A percentile compares a stretch with the other conserved stretches of the same genome.
These are phyloP conservation scores for Colletotrichum brevisporum DNA, from an alignment of 2,329 filamentous ascomycete species.

Conservation along the genomic window DNA sequence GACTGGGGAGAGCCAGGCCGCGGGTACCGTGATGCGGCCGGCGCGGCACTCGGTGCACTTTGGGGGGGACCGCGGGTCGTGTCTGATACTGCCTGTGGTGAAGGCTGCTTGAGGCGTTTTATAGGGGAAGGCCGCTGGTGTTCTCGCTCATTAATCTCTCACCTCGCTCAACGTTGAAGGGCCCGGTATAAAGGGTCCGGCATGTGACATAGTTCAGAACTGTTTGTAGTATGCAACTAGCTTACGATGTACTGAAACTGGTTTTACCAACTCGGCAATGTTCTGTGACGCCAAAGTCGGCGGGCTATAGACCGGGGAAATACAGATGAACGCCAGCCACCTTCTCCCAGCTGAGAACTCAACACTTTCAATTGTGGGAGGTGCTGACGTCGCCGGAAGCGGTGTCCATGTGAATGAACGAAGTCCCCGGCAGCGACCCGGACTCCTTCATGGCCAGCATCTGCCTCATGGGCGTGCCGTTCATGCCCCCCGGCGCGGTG, in stretches of 20 bases:
- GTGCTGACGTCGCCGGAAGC: background rate
- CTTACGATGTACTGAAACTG: too few relatives aligned
- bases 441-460: constrained; percentile 41
- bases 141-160: too few relatives aligned
- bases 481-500: constrained; percentile 46
- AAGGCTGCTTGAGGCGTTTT: background rate
- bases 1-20: constrained; percentile 41
- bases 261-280: too few relatives aligned
- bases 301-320: too few relatives aligned
- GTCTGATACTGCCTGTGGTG: constrained; percentile 7
- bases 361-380: too few relatives aligned
- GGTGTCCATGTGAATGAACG: background rate
- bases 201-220: too few relatives aligned
- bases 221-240: too few relatives aligned
- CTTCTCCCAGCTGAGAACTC: too few relatives aligned
- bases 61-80: constrained; percentile 11
- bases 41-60: constrained; percentile 38
- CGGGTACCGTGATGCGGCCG: constrained; percentile 31
- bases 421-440: background rate
- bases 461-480: constrained; percentile 45
- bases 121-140: background rate
- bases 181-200: too few relatives aligned
- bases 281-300: too few relatives aligned
- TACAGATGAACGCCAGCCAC: too few relatives aligned
- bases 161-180: too few relatives aligned